These are phyloP conservation scores for Dissoconium aciculare DNA, from an alignment of 2,329 filamentous ascomycete genomes.

Conservation along the genomic window DNA sequence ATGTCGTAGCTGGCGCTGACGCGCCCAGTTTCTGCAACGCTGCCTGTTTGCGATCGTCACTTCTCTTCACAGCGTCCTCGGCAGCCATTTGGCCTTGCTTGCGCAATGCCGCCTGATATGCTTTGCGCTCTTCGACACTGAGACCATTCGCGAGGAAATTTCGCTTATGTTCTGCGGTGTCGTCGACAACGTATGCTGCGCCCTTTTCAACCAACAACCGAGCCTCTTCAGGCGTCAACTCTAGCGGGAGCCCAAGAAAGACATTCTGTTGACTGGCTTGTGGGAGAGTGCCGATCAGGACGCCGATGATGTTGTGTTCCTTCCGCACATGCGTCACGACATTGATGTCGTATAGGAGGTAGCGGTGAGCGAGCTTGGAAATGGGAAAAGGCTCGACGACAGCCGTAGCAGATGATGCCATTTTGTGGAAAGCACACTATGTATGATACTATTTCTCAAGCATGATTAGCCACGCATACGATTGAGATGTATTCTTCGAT, in stretches of 20 bases:
- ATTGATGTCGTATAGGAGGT: conserved; percentile 78
- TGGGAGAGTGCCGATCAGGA: conserved; percentile 73
- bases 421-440: conserved; percentile 1
- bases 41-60: conserved; percentile 36
- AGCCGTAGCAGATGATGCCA: conserved; percentile 15
- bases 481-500: no score
- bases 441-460: not conserved
- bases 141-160: conserved; percentile 39
- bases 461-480: not conserved
- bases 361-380: conserved; percentile 63
- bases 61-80: conserved; percentile 31
- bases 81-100: conserved; percentile 40
- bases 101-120: conserved; percentile 45
- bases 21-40: conserved; percentile 34
- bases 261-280: conserved; percentile 91
- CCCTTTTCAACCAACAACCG: conserved; percentile 62
- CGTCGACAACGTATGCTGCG: conserved; percentile 68
- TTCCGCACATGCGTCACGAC: conserved; percentile 64
- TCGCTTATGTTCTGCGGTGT: conserved; percentile 52
- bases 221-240: conserved; percentile 84
- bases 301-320: conserved; percentile 68
- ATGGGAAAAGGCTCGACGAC: conserved; percentile 54
- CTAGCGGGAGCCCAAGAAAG: conserved; percentile 74
- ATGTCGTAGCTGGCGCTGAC: not conserved
- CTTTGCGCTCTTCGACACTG: conserved; percentile 41